Evolutionary conservation across 345 rosid species (phyloP), one percentile per base, ranked within the genome.

Genomic region (Aquilaria sinensis): DNA sequence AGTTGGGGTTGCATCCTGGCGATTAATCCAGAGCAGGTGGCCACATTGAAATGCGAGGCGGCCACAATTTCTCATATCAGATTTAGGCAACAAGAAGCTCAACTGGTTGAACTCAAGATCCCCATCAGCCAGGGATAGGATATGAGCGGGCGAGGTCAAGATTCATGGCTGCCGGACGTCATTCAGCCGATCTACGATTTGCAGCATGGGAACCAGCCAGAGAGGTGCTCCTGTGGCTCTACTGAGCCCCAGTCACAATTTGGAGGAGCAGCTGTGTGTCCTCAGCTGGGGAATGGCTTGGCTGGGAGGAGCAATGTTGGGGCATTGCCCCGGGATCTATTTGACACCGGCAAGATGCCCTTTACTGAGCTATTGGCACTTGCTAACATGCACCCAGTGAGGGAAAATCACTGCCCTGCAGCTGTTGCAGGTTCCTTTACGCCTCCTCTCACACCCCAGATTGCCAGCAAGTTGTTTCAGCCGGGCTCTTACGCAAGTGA

Each of bases 91-190:
- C 43, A 37, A 37, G 43, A 37, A 37, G 43, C 43, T 37, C 43
- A 37, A 3, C 43, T 4, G 8, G 43, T 37, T 37, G 43, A 5
- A 37, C 43, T 37, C 43, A 37, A 9, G 7, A 37, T 37, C 43
- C 5, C 43, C 43, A 37, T 2, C 7, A 58, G 65, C 31, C n/a
- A 16, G 48, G 65, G 23, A 47, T 73, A 61, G 77, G 76, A 73
- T 31, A 69, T 67, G 70, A 70, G 71, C 31, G 49, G 68, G 31
- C 51, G 64, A 56, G 55, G 34, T 34, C 46, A 53, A 41, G 72
- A 75, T 41, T 69, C 77, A 43, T 81, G 85, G 88, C 76, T 76
- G 64, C 90, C 89, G 14, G 53, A 66, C 51, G 81, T 86, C 58
- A 90, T 85, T 13, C 58, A 54, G 0, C 66, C 67, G 72, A 69